Evolutionary conservation across 2,329 filamentous ascomycete species (phyloP).

Genomic region (Pseudogymnoascus sp.): DNA sequence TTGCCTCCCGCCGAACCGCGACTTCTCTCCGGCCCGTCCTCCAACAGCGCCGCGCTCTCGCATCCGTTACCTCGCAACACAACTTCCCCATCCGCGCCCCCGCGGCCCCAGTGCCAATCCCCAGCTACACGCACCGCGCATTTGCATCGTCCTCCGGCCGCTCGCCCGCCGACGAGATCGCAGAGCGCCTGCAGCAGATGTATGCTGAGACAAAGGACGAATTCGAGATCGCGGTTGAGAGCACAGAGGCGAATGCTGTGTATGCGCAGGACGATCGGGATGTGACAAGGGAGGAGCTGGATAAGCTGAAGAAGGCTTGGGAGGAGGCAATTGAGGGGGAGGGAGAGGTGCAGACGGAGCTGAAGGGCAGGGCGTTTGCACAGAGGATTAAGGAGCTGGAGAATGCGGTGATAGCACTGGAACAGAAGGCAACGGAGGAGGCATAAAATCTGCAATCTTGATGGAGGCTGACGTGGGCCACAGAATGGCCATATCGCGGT

Average conservation of each 20-base stretch:
- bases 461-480: background rate
- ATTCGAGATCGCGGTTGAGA: conserved; percentile 41
- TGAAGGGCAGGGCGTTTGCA: conserved; percentile 36
- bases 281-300: conserved; percentile 37
- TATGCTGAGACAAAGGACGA: conserved; percentile 39
- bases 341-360: conserved; percentile 31
- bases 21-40: background rate
- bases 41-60: background rate
- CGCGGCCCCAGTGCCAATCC: background rate
- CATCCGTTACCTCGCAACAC: background rate
- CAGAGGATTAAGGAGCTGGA: conserved; percentile 38
- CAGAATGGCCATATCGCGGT: background rate
- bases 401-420: conserved; percentile 33
- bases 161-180: conserved; percentile 19
- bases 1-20: background rate
- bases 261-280: conserved; percentile 39
- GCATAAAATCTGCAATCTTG: background rate
- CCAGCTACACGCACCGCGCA: background rate
- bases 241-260: conserved; percentile 35
- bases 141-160: background rate
- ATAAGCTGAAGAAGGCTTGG: conserved; percentile 29
- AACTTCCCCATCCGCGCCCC: background rate
- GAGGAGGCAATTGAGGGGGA: conserved; percentile 27
- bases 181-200: conserved; percentile 25
- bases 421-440: background rate